A percentile compares a stretch with the other conserved stretches of the same genome.
phyloP scores from a whole-genome alignment of 2,329 filamentous ascomycete species.

The Clonostachys byssicola region DNA sequence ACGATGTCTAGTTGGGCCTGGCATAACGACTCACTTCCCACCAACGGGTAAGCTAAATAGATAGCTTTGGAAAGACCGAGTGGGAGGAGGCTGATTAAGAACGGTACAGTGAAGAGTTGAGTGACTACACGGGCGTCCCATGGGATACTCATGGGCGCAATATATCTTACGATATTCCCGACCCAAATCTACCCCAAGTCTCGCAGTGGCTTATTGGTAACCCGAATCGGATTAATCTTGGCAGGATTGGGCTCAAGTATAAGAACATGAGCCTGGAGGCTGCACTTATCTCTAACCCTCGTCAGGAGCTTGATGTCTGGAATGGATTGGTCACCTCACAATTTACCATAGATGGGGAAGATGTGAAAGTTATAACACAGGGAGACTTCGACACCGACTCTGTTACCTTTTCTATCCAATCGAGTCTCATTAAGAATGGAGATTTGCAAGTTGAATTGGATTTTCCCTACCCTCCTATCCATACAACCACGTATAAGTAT shows the following conservation, averaged over 20 bases:
- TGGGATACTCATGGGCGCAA: slow-evolving; percentile 27
- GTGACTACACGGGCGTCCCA: slow-evolving; percentile 24
- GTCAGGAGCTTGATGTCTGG: slow-evolving; percentile 12
- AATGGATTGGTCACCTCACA: slow-evolving; percentile 19
- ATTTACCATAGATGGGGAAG: slow-evolving; percentile 21
- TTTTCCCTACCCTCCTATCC: slow-evolving; percentile 34
- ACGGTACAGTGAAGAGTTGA: neutral
- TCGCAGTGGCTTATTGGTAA: slow-evolving; percentile 51
- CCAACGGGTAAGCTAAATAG: slow-evolving; percentile 11
- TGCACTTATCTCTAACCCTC: slow-evolving; percentile 17
- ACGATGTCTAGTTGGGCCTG: slow-evolving; percentile 43
- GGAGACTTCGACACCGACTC: slow-evolving; percentile 31
- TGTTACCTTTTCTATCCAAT: slow-evolving; percentile 27
- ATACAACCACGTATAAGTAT: slow-evolving; percentile 34
- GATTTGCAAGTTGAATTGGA: slow-evolving; percentile 31
- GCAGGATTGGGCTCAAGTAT: slow-evolving; percentile 32
- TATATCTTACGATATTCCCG: slow-evolving; percentile 29
- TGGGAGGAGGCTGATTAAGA: neutral
- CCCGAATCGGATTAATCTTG: slow-evolving; percentile 37
- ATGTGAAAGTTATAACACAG: slow-evolving; percentile 26
- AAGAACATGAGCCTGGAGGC: slow-evolving; percentile 16
- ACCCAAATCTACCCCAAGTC: slow-evolving; percentile 23
- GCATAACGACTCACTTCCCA: slow-evolving; percentile 42
- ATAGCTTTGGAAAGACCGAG: neutral
- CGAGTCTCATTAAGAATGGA: slow-evolving; percentile 21